These are phyloP conservation scores for Malassezia sp. DNA, from an alignment of 1,284 basidiomycete species.

Conservation along the genomic window DNA sequence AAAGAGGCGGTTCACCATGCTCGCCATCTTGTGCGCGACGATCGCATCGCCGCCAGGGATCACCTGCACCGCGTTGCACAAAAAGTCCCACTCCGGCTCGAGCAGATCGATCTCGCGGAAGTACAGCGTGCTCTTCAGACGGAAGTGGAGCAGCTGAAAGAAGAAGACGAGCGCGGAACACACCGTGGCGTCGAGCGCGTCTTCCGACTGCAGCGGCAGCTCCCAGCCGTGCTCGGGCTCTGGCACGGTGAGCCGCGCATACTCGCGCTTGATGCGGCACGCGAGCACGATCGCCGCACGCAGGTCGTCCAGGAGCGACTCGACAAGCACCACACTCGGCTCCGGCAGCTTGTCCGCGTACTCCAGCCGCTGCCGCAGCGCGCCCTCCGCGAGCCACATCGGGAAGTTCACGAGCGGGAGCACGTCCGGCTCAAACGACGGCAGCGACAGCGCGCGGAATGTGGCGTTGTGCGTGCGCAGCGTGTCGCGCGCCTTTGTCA, in stretches of 20 bases:
- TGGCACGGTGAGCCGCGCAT: slow-evolving; percentile 70
- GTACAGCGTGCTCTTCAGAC: slow-evolving; percentile 87
- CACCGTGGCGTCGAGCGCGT: slow-evolving; percentile 79
- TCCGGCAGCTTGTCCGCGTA: slow-evolving; percentile 76
- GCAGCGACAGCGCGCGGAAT: slow-evolving; percentile 74
- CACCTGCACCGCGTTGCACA: slow-evolving; percentile 82
- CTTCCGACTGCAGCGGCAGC: slow-evolving; percentile 71
- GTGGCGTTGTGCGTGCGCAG: slow-evolving; percentile 66
- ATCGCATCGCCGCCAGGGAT: slow-evolving; percentile 77
- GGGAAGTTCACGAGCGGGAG: slow-evolving; percentile 88
- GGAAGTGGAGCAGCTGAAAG: slow-evolving; percentile 88
- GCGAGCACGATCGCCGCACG: slow-evolving; percentile 83
- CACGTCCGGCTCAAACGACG: slow-evolving; percentile 84
- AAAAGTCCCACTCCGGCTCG: slow-evolving; percentile 89
- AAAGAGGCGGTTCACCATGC: slow-evolving; percentile 49
- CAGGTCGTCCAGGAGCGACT: slow-evolving; percentile 89
- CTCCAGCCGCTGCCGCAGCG: slow-evolving; percentile 74
- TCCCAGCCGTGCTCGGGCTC: slow-evolving; percentile 80
- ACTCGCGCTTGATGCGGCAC: slow-evolving; percentile 86
- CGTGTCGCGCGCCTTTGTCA: slow-evolving; percentile 73
- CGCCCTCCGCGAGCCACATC: slow-evolving; percentile 82
- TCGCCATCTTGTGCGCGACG: slow-evolving; percentile 55
- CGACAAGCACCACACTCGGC: slow-evolving; percentile 71
- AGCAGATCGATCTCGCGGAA: slow-evolving; percentile 96
- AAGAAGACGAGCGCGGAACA: slow-evolving; percentile 78